Conservation (phyloP, 2,329 filamentous ascomycete species). For the Claviceps fusiformis region DNA sequence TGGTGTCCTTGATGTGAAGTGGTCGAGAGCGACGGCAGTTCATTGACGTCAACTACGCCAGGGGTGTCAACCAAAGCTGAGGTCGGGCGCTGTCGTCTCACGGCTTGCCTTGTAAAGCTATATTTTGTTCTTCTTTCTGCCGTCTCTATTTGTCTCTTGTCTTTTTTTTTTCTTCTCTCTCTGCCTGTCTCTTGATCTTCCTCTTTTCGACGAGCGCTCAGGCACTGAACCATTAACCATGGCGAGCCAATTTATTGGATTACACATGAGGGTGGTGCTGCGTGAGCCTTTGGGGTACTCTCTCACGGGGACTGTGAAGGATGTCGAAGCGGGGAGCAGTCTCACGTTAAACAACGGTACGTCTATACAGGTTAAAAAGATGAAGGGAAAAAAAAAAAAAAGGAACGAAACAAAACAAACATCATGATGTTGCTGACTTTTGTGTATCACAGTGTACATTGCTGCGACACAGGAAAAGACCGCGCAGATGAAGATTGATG, state of each 20-base stretch:
- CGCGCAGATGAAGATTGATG: slow-evolving; percentile 30
- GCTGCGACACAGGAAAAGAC: slow-evolving; percentile 28
- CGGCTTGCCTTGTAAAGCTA: neutral
- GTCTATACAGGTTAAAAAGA: too few species aligned
- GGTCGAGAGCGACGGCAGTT: neutral
- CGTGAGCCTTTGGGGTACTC: slow-evolving; percentile 48
- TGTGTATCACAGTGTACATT: slow-evolving; percentile 21
- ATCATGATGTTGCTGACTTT: neutral
- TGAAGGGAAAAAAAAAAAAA: too few species aligned
- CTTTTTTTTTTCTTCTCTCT: neutral
- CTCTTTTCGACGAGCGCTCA: neutral
- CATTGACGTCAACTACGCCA: neutral
- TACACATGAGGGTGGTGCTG: slow-evolving; percentile 62
- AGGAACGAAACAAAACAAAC: neutral
- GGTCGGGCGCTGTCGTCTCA: neutral
- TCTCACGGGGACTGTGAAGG: slow-evolving; percentile 56
- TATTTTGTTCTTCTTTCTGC: too few species aligned
- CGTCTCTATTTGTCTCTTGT: too few species aligned
- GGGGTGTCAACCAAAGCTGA: neutral
- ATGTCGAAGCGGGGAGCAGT: slow-evolving; percentile 52
- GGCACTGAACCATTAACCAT: slow-evolving; percentile 9
- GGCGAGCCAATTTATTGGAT: slow-evolving; percentile 58
- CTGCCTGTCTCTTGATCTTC: neutral
- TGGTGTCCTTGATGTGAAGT: neutral
- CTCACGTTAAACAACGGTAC: slow-evolving; percentile 60